These are phyloP conservation scores for Auricularia cornea DNA, from an alignment of 768 basidiomycete genomes.

Conservation along the genomic window DNA sequence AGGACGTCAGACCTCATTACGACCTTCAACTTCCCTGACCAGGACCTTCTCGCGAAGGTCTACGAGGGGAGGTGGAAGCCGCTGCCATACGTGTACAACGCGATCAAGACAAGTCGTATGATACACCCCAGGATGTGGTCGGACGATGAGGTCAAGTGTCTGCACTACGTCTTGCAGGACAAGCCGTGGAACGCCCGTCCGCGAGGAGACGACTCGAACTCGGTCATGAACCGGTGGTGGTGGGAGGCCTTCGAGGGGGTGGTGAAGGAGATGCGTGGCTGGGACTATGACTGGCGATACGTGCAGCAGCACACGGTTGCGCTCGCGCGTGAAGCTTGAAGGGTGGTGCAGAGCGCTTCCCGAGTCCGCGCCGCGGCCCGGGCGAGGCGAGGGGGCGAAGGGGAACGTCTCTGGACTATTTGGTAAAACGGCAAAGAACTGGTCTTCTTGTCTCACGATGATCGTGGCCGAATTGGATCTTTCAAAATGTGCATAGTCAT, in stretches of 20 bases:
- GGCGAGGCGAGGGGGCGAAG: too few species aligned
- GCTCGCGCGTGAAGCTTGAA: not conserved
- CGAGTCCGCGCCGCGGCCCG: too few species aligned
- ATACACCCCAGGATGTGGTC: constrained; percentile 73
- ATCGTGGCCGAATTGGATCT: too few species aligned
- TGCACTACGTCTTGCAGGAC: constrained; percentile 80
- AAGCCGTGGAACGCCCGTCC: constrained; percentile 74
- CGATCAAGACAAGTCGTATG: constrained; percentile 73
- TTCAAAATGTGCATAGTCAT: too few species aligned
- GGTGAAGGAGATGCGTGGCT: not conserved
- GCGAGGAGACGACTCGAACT: constrained; percentile 36
- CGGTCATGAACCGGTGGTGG: constrained; percentile 65
- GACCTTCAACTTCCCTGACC: constrained; percentile 76
- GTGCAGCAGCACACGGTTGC: not conserved
- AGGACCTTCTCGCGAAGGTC: constrained; percentile 77
- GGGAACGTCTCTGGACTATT: too few species aligned
- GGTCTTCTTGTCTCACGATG: too few species aligned
- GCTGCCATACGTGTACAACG: constrained; percentile 84
- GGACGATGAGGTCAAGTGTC: constrained; percentile 75
- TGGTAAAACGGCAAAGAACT: too few species aligned
- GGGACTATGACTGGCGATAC: not conserved
- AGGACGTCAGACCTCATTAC: constrained; percentile 44
- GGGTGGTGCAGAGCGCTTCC: too few species aligned
- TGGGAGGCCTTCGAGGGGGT: constrained; percentile 57
- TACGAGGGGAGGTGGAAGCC: constrained; percentile 76